phyloP scores from a whole-genome alignment of 495 filamentous ascomycete species.

The Neurospora hispaniola region DNA sequence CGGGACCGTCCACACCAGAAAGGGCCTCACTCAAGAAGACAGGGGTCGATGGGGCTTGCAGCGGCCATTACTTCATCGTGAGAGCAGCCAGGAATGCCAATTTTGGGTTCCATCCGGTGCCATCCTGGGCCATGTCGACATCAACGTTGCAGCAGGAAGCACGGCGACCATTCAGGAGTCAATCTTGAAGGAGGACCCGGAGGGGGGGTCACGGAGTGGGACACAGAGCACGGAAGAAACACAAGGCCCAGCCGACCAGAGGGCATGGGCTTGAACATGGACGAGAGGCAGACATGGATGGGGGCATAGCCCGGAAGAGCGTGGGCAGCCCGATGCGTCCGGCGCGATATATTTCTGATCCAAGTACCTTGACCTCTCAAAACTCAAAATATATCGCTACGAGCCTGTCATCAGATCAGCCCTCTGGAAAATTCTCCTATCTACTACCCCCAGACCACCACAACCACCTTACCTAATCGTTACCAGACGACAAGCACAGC shows the following conservation, averaged over 20 bases:
- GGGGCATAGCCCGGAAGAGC: background rate
- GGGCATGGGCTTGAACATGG: background rate
- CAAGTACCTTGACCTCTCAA: background rate
- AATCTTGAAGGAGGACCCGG: background rate
- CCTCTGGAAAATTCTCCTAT: background rate
- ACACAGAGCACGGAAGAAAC: background rate
- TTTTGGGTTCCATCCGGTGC: background rate
- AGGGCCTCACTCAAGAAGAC: background rate
- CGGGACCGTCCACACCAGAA: background rate
- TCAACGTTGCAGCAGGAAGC: background rate
- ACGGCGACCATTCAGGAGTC: background rate
- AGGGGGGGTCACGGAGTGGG: background rate
- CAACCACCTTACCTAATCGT: background rate
- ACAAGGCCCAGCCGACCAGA: background rate
- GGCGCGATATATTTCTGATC: background rate
- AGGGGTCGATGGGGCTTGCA: background rate
- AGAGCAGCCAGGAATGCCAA: background rate
- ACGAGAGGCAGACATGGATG: background rate
- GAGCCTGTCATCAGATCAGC: background rate
- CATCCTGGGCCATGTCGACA: constrained; percentile 1
- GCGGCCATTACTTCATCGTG: background rate
- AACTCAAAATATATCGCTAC: background rate
- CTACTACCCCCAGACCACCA: background rate
- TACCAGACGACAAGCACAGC: background rate
- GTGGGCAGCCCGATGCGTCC: background rate